Percentiles rank a stretch among this genome's conserved stretches.
Conservation (phyloP, 257 asterid species). For the Nicotiana tomentosiformis region DNA sequence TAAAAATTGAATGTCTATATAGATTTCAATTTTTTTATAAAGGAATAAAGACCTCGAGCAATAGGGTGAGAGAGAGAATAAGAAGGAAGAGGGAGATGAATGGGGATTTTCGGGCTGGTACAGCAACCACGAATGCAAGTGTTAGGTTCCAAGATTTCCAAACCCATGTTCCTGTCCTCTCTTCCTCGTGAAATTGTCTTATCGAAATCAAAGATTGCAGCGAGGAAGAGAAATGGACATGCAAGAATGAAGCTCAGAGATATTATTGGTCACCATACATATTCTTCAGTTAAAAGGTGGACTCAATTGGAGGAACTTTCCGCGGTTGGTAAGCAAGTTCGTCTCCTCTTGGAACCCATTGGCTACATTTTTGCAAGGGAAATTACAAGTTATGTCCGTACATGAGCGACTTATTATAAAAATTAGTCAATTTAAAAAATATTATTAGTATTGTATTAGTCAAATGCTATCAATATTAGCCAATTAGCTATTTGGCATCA, state of each 20-base stretch:
- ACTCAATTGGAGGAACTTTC: background rate
- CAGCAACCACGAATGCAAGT: slow-evolving; percentile 89
- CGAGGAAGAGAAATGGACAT: background rate
- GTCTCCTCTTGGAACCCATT: background rate
- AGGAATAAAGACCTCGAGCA: slow-evolving; percentile 54
- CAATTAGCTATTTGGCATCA: too few relatives aligned
- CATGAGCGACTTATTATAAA: too few relatives aligned
- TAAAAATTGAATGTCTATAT: background rate
- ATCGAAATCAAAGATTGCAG: background rate
- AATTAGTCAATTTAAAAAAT: too few relatives aligned
- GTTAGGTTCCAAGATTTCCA: slow-evolving; percentile 62
- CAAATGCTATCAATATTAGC: too few relatives aligned
- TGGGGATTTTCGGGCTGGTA: slow-evolving; percentile 78
- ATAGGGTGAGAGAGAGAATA: slow-evolving; percentile 67
- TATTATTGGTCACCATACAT: background rate
- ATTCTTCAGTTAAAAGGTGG: background rate
- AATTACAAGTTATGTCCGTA: too few relatives aligned
- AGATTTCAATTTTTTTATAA: too few relatives aligned
- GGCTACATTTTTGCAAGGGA: background rate
- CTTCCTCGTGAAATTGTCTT: background rate
- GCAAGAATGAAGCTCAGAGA: background rate
- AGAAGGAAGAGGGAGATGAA: slow-evolving; percentile 64
- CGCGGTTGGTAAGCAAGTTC: background rate
- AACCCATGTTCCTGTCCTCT: slow-evolving; percentile 35
- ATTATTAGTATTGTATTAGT: too few relatives aligned